Percentiles rank a stretch among this genome's conserved stretches.
Conservation (phyloP, 148 eudicot species). For the Tetragonia tetragonoides region DNA sequence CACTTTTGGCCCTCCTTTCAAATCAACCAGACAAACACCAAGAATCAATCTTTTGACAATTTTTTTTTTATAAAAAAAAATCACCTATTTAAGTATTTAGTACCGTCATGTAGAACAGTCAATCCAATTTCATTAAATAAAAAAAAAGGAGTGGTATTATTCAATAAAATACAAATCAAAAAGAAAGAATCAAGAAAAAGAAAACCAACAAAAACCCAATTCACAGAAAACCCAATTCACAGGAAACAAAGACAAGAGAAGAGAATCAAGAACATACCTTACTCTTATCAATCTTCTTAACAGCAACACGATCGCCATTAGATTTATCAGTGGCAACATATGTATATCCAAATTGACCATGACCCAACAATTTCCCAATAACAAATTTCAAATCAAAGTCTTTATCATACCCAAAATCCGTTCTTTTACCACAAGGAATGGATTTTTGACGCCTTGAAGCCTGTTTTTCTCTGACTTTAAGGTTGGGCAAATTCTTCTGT, state of each 20-base stretch:
- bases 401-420: conserved; percentile 91
- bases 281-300: conserved; percentile 85
- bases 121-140: not conserved
- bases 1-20: not conserved
- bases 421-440: conserved; percentile 68
- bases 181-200: too few species aligned
- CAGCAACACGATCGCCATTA: conserved; percentile 90
- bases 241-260: not conserved
- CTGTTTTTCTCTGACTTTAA: conserved; percentile 18
- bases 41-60: too few species aligned
- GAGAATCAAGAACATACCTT: conserved; percentile 44
- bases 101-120: not conserved
- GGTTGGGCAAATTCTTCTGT: conserved; percentile 2
- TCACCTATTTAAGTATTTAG: not conserved
- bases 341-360: conserved; percentile 97
- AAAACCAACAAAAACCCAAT: not conserved
- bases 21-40: not conserved
- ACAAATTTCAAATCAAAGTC: conserved; percentile 62
- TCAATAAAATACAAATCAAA: not conserved
- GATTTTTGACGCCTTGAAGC: conserved; percentile 34
- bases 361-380: conserved; percentile 90
- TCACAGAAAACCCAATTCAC: not conserved
- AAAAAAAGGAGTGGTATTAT: not conserved
- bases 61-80: not conserved
- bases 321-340: conserved; percentile 76